A percentile compares a stretch with the other conserved stretches of the same genome.
Evolutionary conservation across 2,329 filamentous ascomycete species (phyloP).

Genomic region (Fusarium sp.): DNA sequence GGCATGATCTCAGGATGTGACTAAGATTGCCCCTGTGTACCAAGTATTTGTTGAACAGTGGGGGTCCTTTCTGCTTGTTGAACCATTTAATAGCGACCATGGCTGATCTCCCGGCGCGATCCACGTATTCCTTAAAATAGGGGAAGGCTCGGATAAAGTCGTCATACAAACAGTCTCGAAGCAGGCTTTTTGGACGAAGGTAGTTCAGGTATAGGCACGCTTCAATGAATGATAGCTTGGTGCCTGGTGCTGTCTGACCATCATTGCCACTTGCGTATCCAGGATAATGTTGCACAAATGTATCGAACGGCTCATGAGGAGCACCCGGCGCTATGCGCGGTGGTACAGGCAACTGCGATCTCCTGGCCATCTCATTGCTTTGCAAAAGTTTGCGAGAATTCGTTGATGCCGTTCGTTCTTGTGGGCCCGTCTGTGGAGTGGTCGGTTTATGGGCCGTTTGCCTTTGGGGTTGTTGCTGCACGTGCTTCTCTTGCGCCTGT

Average conservation of each 20-base stretch:
- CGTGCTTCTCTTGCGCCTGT: neutral
- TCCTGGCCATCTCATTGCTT: neutral
- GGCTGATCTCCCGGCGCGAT: conserved; percentile 43
- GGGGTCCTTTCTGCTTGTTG: conserved; percentile 44
- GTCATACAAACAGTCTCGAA: conserved; percentile 62
- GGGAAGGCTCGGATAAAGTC: conserved; percentile 63
- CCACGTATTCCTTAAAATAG: conserved; percentile 58
- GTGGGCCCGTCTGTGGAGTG: neutral
- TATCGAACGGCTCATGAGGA: conserved; percentile 49
- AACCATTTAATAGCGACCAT: conserved; percentile 59
- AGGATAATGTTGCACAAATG: conserved; percentile 59
- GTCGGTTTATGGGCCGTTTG: neutral
- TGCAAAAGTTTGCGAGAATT: neutral
- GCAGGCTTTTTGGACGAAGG: conserved; percentile 49
- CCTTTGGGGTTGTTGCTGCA: neutral
- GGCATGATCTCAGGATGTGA: conserved; percentile 51
- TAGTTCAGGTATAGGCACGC: conserved; percentile 59
- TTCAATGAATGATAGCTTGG: conserved; percentile 56
- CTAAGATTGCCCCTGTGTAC: conserved; percentile 54
- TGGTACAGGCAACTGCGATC: neutral
- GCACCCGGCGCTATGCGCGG: conserved; percentile 20
- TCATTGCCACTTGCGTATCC: conserved; percentile 55
- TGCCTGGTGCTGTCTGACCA: conserved; percentile 46
- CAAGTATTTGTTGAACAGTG: conserved; percentile 47
- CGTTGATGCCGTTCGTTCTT: neutral